Evolutionary conservation across 805 yeast genomes (phyloP), one percentile per base, ranked within the genome.

Genomic region (Wickerhamiella galacta): DNA sequence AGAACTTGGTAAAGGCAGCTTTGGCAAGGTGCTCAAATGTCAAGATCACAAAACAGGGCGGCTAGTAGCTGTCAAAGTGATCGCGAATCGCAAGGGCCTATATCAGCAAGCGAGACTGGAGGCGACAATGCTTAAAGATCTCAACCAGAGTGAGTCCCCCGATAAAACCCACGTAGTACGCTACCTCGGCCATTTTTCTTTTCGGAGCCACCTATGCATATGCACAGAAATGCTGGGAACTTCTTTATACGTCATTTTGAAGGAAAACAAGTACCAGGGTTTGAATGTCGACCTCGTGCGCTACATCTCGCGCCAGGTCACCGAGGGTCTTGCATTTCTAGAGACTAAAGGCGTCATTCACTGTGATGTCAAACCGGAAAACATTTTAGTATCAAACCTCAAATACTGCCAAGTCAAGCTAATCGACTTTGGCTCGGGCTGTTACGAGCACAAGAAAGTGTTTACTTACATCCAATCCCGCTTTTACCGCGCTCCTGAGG

Each of bases 401-500:
- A 52, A 57, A 15, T 47, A 56, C 0, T 57, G 73, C 16, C 56
- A 54, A 14, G 60, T 80, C 31, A 80, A 77, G 44, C 62, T 82
- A 20, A 77, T 82, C 34, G 94, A 82, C 48, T 81, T 82, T 48
- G 94, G 94, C 0, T 51, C 61, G 6, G 56, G 65, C 7, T 61
- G 66, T 38, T 52, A 51, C 30, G 63, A 58, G 32, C 69, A 71
- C 41, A 85, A 78, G 52, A 80, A 90, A n/a, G 75, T 92, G 1
- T 94, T 85, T 41, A 77, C 94, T 32, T 90, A 90, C 52, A 90
- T 90, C 37, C 93, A 95, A 56, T 82, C 95, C 16, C 72, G 98
- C 47, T 90, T 83, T 55, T 85, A 85, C 57, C 69, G 95, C 45
- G 93, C 96, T 1, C 99, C 99, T 1, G 99, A 90, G 55, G 66